Conservation (phyloP, 345 rosid genomes). For the Populus ilicifolia region DNA sequence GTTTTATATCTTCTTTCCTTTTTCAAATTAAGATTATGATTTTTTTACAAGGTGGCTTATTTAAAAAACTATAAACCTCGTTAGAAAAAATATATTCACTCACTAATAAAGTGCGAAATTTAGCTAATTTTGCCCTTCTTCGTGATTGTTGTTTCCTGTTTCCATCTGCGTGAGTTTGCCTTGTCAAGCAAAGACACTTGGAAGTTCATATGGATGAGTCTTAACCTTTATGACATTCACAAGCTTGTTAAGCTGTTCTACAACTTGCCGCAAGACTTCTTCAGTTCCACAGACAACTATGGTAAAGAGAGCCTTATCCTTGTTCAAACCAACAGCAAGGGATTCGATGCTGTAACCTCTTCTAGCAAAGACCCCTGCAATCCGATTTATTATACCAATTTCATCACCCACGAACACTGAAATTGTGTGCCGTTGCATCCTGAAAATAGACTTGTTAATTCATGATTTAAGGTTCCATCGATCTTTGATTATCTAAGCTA, state of each 20-base stretch:
- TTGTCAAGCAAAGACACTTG: neutral
- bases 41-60: too few species aligned
- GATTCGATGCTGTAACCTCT: constrained; percentile 94
- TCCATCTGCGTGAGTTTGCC: neutral
- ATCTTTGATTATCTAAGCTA: neutral
- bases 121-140: too few species aligned
- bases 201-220: neutral
- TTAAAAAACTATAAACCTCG: too few species aligned
- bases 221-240: constrained; percentile 83
- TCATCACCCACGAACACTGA: constrained; percentile 98
- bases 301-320: constrained; percentile 86
- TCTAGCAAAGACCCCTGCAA: constrained; percentile 91
- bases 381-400: constrained; percentile 91
- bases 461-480: neutral
- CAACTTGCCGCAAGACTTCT: constrained; percentile 70
- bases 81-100: too few species aligned
- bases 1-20: too few species aligned
- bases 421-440: constrained; percentile 75
- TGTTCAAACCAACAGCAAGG: constrained; percentile 86
- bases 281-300: constrained; percentile 86
- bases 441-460: constrained; percentile 7
- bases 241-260: constrained; percentile 91
- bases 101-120: too few species aligned
- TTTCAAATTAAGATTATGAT: too few species aligned
- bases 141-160: too few species aligned